phyloP scores from a whole-genome alignment of 2,329 filamentous ascomycete species.

The Arachnomyces sp. region DNA sequence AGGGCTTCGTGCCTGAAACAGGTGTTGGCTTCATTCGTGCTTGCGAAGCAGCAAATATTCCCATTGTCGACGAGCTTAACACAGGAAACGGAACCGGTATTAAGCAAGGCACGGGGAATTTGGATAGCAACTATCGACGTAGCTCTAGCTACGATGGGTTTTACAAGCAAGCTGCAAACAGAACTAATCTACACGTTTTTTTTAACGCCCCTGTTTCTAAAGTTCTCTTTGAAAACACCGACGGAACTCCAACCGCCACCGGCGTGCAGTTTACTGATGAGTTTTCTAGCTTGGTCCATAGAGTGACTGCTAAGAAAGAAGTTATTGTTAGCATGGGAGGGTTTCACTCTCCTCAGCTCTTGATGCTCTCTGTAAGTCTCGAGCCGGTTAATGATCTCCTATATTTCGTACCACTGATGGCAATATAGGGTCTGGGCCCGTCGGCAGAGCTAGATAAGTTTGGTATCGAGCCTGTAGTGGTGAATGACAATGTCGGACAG shows the following conservation, averaged over 20 bases:
- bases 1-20: slow-evolving; percentile 20
- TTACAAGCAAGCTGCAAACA: slow-evolving; percentile 21
- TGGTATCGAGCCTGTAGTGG: slow-evolving; percentile 13
- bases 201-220: slow-evolving; percentile 21
- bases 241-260: slow-evolving; percentile 12
- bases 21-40: slow-evolving; percentile 22
- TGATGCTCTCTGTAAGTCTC: slow-evolving; percentile 26
- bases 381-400: too few species aligned
- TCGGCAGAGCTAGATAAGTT: slow-evolving; percentile 7
- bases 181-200: slow-evolving; percentile 23
- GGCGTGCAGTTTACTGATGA: slow-evolving; percentile 23
- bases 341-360: slow-evolving; percentile 30
- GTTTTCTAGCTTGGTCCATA: slow-evolving; percentile 14
- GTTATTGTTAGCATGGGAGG: slow-evolving; percentile 33
- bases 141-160: slow-evolving; percentile 26
- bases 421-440: slow-evolving; percentile 24
- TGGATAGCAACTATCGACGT: slow-evolving; percentile 14
- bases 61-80: slow-evolving; percentile 27
- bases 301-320: slow-evolving; percentile 19
- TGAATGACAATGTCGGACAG: slow-evolving; percentile 27
- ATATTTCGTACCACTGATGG: not conserved
- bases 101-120: slow-evolving; percentile 24
- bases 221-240: slow-evolving; percentile 14
- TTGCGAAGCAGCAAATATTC: slow-evolving; percentile 21
- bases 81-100: slow-evolving; percentile 22